A percentile compares a stretch with the other conserved stretches of the same genome.
phyloP scores from a whole-genome alignment of 2,329 filamentous ascomycete genomes.

The Penicillium carneum region DNA sequence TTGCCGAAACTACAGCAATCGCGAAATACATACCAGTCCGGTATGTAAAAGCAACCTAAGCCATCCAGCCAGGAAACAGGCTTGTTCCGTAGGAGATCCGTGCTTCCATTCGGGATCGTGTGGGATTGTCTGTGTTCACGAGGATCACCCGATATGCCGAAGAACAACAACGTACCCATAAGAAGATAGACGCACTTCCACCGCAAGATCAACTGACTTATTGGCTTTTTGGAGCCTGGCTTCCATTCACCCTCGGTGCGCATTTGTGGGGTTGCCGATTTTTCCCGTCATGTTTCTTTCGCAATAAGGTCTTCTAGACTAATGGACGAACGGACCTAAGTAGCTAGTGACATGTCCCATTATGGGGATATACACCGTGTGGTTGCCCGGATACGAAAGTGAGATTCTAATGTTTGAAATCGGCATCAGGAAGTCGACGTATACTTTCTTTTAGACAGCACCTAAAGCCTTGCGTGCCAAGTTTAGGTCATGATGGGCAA shows the following conservation, averaged over 20 bases:
- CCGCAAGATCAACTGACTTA: neutral
- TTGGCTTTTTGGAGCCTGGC: neutral
- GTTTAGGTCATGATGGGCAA: conserved; percentile 9
- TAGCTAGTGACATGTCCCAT: conserved; percentile 11
- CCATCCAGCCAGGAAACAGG: neutral
- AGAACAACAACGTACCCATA: conserved; percentile 20
- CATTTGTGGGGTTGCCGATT: neutral
- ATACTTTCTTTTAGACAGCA: conserved; percentile 3
- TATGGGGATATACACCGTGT: conserved; percentile 6
- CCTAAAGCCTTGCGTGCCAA: conserved; percentile 5
- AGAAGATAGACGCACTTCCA: neutral
- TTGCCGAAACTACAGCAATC: neutral
- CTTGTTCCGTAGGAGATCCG: conserved; percentile 10
- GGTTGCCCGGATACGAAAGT: conserved; percentile 21
- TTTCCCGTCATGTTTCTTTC: neutral
- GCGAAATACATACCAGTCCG: neutral
- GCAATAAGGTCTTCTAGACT: neutral
- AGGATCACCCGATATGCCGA: conserved; percentile 29
- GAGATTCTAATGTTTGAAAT: neutral
- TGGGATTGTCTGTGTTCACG: conserved; percentile 24
- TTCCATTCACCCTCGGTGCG: conserved; percentile 5
- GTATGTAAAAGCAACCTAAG: neutral
- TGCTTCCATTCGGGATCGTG: conserved; percentile 18
- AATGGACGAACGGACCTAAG: neutral
- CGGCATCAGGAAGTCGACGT: neutral